These are phyloP conservation scores for Mycena metata DNA, from an alignment of 768 basidiomycete species.

Conservation along the genomic window DNA sequence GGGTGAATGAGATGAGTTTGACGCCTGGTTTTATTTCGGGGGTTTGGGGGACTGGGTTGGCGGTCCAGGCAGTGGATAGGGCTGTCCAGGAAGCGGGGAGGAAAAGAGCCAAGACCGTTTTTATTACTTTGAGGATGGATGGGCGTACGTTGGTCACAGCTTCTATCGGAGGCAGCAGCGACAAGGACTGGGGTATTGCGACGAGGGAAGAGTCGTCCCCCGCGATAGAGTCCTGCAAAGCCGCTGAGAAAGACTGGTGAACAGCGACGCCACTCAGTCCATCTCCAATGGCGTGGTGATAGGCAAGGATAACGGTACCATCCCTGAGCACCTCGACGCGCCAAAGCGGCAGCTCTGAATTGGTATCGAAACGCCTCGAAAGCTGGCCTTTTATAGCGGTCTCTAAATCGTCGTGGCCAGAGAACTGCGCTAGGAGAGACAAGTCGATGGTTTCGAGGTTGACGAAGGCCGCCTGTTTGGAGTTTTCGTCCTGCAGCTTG, in stretches of 20 bases:
- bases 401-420: constrained; percentile 40
- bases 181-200: constrained; percentile 33
- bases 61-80: constrained; percentile 49
- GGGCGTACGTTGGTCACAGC: constrained; percentile 45
- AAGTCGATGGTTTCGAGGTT: constrained; percentile 49
- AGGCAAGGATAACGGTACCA: constrained; percentile 52
- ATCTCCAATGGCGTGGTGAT: constrained; percentile 57
- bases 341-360: constrained; percentile 52
- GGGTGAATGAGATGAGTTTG: constrained; percentile 44
- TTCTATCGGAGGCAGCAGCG: constrained; percentile 48
- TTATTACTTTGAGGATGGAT: constrained; percentile 43
- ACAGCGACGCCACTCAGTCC: constrained; percentile 56
- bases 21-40: constrained; percentile 41
- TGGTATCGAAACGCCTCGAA: constrained; percentile 44
- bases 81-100: constrained; percentile 49
- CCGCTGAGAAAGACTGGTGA: constrained; percentile 49
- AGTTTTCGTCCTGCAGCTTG: constrained; percentile 40
- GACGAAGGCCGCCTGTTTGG: constrained; percentile 43
- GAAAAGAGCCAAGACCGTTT: constrained; percentile 43
- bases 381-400: constrained; percentile 44
- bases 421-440: constrained; percentile 46
- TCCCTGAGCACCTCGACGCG: no score
- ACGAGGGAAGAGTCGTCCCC: constrained; percentile 26
- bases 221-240: constrained; percentile 42
- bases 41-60: constrained; percentile 40